phyloP scores from a whole-genome alignment of 164 flowering plant genomes.

The Magnolia officinalis region DNA sequence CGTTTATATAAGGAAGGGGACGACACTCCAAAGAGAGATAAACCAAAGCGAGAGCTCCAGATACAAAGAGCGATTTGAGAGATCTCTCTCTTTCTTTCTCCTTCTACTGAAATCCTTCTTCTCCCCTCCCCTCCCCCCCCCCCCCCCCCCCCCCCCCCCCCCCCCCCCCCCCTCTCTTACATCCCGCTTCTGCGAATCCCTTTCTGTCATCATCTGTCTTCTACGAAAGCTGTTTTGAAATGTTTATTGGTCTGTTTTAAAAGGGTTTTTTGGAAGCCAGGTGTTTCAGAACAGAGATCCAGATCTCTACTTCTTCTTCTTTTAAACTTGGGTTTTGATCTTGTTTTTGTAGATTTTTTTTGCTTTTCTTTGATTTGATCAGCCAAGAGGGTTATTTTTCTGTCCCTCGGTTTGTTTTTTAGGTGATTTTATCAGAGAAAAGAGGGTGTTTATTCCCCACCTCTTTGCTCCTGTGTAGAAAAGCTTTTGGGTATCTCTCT shows the following conservation, averaged over 20 bases:
- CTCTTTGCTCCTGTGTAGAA: conserved; percentile 21
- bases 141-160: conserved; percentile 17
- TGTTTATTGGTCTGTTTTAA: conserved; percentile 27
- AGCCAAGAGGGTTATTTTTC: conserved; percentile 57
- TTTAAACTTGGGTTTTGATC: conserved; percentile 3
- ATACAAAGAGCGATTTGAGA: not conserved
- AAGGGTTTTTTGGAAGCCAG: conserved; percentile 32
- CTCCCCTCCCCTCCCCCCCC: conserved; percentile 15
- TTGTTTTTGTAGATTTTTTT: conserved; percentile 7
- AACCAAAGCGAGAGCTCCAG: conserved; percentile 6
- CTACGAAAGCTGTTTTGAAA: conserved; percentile 10
- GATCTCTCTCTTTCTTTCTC: not conserved
- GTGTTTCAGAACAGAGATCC: conserved; percentile 69
- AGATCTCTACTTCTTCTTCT: conserved; percentile 20
- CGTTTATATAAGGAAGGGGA: not conserved
- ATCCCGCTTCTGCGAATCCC: conserved; percentile 72
- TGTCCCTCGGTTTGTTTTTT: conserved; percentile 37
- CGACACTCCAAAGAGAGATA: not conserved
- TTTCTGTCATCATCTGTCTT: conserved; percentile 69
- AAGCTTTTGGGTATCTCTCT: conserved; percentile 9
- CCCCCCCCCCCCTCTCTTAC: conserved; percentile 16
- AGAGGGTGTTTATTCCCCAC: conserved; percentile 28
- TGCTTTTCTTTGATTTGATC: conserved; percentile 14
- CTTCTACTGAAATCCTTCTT: conserved; percentile 1
- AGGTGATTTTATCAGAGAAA: not conserved